Evolutionary conservation across 305 asterid species (phyloP), one percentile per base, ranked within the genome.

Genomic region (Rubia peregrina): DNA sequence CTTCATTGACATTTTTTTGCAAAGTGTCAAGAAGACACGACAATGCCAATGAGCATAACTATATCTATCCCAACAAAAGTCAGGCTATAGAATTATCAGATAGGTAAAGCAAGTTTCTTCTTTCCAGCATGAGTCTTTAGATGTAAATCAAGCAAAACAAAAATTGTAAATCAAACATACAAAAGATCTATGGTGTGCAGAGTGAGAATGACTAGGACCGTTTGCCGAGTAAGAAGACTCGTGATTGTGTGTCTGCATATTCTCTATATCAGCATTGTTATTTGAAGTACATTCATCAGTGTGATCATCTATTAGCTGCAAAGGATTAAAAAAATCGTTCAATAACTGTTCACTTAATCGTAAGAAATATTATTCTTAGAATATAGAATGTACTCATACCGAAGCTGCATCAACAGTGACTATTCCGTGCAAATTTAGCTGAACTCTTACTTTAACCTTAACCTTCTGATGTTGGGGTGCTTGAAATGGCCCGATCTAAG

Each of bases 401-500:
- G 85, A 81, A 59, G 92, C 97, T 62, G 97, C 84, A 56, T 83
- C 88, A 76, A 90, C 79, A 65, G 87, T 70, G 77, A 91, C 84
- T 79, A 90, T 82, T 72, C 99, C 99, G 68, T 91, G 91, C 75
- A 87, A 85, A 86, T 91, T 87, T 74, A 94, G 85, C 69, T 70
- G 86, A 78, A 89, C 81, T 81, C 83, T 87, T 68, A 91, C 80
- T 83, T 94, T 91, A 59, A 91, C 83, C 86, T 82, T 88, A 14
- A 80, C 63, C 44, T 82, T 85, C 75, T 85, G 86, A 51, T 70
- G 82, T 61, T 81, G 82, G 62, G 96, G 81, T 71, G 77, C 81
- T 78, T 86, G 83, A 77, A 85, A 86, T 65, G 95, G 98, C 61
- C 98, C 98, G 71, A 94, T 83, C 99, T 94, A 83, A 72, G 84